phyloP scores from a whole-genome alignment of 768 basidiomycete species.

The Hydnum rufescens region DNA sequence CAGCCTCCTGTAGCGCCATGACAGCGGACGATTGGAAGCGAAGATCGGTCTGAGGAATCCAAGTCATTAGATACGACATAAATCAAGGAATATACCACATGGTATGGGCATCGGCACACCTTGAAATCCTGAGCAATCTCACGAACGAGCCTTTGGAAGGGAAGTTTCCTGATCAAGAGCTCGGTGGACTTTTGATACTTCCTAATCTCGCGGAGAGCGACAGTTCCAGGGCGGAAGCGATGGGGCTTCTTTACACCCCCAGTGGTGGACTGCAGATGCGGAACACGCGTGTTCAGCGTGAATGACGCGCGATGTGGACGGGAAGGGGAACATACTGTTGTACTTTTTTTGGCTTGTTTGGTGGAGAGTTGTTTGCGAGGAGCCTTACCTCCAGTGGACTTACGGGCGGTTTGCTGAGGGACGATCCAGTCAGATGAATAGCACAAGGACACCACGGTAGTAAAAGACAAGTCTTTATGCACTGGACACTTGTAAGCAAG shows the following conservation, averaged over 20 bases:
- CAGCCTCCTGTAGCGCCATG: conserved; percentile 83
- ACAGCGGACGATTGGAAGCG: conserved; percentile 94
- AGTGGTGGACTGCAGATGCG: conserved; percentile 30
- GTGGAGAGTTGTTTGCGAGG: conserved; percentile 90
- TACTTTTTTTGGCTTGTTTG: conserved; percentile 61
- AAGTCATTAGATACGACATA: no score
- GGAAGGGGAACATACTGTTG: conserved; percentile 24
- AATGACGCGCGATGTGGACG: conserved; percentile 16
- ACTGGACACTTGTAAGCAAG: neutral
- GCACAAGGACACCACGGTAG: neutral
- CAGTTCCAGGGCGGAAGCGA: conserved; percentile 70
- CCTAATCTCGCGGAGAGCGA: conserved; percentile 96
- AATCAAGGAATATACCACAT: conserved; percentile 1
- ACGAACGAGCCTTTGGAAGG: conserved; percentile 96
- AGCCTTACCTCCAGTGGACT: conserved; percentile 85
- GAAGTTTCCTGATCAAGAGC: conserved; percentile 97
- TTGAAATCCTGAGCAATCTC: conserved; percentile 93
- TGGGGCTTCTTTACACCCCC: conserved; percentile 99
- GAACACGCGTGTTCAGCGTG: neutral
- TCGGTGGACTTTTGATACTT: conserved; percentile 98
- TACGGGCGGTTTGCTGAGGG: conserved; percentile 97
- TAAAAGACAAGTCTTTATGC: neutral
- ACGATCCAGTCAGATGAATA: conserved; percentile 10
- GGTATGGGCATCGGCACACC: conserved; percentile 24
- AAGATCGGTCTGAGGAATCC: conserved; percentile 46